A percentile compares a stretch with the other conserved stretches of the same genome.
These are phyloP conservation scores for Bipolaris bicolor DNA, from an alignment of 2,329 filamentous ascomycete genomes.

Conservation along the genomic window DNA sequence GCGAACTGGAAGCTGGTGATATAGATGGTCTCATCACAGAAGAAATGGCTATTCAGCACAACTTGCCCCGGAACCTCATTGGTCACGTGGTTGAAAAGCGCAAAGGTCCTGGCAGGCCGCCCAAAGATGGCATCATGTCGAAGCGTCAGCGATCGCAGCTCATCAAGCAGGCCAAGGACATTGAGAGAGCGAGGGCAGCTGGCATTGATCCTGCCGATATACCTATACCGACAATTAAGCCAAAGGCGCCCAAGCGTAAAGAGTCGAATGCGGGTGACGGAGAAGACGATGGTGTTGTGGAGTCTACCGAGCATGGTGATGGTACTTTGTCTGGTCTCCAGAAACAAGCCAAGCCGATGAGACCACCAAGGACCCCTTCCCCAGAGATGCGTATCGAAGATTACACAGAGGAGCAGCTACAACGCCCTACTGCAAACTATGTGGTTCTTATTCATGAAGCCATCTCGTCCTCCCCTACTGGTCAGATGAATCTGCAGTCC, in stretches of 20 bases:
- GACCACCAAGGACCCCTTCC: conserved; percentile 62
- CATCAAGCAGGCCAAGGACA: conserved; percentile 64
- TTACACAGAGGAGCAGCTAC: conserved; percentile 74
- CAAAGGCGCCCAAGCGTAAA: conserved; percentile 45
- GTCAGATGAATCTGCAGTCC: conserved; percentile 67
- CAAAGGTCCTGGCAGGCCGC: conserved; percentile 78
- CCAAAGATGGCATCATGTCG: conserved; percentile 83
- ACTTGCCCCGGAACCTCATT: conserved; percentile 44
- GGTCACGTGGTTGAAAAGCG: conserved; percentile 63
- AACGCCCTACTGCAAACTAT: conserved; percentile 69
- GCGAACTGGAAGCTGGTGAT: conserved; percentile 40
- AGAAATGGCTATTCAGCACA: conserved; percentile 51
- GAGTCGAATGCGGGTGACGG: conserved; percentile 47
- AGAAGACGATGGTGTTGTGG: conserved; percentile 43
- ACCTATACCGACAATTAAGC: conserved; percentile 41
- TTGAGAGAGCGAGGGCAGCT: conserved; percentile 48
- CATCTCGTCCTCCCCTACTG: conserved; percentile 61
- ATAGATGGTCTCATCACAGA: conserved; percentile 44
- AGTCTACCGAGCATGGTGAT: conserved; percentile 49
- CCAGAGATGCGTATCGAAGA: conserved; percentile 68
- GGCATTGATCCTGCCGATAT: conserved; percentile 48
- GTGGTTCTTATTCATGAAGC: conserved; percentile 69
- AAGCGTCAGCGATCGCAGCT: conserved; percentile 73
- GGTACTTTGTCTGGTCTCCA: conserved; percentile 48
- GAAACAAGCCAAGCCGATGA: conserved; percentile 55